Percentiles rank a stretch among this genome's conserved stretches.
Conservation (phyloP, 305 asterid species). For the Solanum hybrid region DNA sequence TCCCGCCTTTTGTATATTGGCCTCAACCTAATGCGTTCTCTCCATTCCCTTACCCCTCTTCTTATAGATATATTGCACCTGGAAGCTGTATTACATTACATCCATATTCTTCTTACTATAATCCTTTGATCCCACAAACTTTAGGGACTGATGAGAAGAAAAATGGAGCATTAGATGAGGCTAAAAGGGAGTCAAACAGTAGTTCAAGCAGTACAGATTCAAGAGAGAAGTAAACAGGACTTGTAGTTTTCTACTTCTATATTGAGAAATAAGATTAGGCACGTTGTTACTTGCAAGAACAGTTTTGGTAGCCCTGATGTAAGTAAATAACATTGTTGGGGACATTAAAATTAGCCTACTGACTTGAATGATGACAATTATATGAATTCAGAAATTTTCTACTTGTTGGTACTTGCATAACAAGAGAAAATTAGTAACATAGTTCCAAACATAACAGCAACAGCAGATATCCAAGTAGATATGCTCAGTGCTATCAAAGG, state of each 20-base stretch:
- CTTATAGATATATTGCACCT: constrained; percentile 5
- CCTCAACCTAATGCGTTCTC: constrained; percentile 3
- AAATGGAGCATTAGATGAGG: constrained; percentile 2
- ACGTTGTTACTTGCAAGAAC: not conserved
- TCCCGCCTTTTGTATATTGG: constrained; percentile 12
- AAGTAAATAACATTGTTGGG: not conserved
- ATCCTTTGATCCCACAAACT: not conserved
- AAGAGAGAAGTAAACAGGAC: not conserved
- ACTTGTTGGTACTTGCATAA: not conserved
- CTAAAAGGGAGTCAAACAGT: constrained; percentile 3
- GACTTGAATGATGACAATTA: not conserved
- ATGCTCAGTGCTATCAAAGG: not conserved
- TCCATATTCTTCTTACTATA: constrained; percentile 1
- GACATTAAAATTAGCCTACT: not conserved
- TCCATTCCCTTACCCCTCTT: constrained; percentile 7
- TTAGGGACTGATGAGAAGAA: not conserved
- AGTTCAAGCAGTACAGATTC: constrained; percentile 19
- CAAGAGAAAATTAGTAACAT: not conserved
- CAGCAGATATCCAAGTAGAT: not conserved
- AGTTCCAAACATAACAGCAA: not conserved
- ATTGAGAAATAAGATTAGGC: not conserved
- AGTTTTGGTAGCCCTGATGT: not conserved
- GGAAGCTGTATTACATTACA: constrained; percentile 1
- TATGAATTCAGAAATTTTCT: not conserved
- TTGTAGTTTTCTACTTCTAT: not conserved